A percentile compares a stretch with the other conserved stretches of the same genome.
phyloP scores from a whole-genome alignment of 1,284 basidiomycete genomes.

The Butyriboletus appendiculatus region DNA sequence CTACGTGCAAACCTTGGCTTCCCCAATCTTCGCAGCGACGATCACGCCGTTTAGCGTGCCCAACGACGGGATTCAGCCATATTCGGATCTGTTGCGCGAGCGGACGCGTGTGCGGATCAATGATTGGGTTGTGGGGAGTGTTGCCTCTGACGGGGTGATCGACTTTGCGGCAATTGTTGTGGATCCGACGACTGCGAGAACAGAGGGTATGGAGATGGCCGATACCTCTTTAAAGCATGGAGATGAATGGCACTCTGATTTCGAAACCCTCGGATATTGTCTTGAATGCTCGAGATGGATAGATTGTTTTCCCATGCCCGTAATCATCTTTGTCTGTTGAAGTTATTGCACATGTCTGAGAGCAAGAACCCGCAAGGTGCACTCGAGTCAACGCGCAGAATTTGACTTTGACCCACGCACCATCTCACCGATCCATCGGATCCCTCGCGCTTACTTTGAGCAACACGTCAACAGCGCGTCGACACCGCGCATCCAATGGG shows the following conservation, averaged over 20 bases:
- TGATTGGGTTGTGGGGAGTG: constrained; percentile 2
- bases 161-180: constrained; percentile 3
- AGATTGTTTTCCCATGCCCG: neutral
- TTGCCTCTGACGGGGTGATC: constrained; percentile 4
- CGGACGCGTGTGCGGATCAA: neutral
- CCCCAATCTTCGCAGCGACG: neutral
- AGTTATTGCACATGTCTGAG: neutral
- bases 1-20: neutral
- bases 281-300: neutral
- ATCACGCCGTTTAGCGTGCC: neutral
- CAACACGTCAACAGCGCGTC: constrained; percentile 1
- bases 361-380: neutral
- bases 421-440: neutral
- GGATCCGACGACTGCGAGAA: constrained; percentile 3
- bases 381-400: neutral
- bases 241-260: neutral
- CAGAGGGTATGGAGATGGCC: neutral
- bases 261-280: neutral
- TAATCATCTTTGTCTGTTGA: neutral
- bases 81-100: constrained; percentile 1
- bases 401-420: neutral
- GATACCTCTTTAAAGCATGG: neutral
- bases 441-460: neutral
- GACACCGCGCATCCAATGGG: neutral
- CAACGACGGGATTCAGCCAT: neutral